Conservation (phyloP, 1,284 basidiomycete genomes). For the Austropuccinia psidii region DNA sequence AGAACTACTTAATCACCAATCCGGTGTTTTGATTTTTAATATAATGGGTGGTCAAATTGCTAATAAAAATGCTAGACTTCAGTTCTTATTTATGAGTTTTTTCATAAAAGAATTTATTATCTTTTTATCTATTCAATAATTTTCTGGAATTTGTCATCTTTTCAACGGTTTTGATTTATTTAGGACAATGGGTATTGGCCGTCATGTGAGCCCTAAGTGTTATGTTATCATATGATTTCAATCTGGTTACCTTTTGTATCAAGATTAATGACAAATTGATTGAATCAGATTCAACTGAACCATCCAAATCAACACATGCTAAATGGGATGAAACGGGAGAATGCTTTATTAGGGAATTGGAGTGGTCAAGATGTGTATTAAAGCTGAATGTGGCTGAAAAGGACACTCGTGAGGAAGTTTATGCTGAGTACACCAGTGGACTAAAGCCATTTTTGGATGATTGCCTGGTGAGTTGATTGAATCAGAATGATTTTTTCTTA, state of each 20-base stretch:
- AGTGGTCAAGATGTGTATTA: constrained; percentile 80
- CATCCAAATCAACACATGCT: constrained; percentile 64
- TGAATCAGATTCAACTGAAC: constrained; percentile 60
- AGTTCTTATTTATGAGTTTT: constrained; percentile 82
- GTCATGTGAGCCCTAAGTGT: constrained; percentile 48
- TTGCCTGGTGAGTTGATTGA: constrained; percentile 57
- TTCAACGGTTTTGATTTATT: neutral
- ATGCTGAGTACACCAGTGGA: constrained; percentile 71
- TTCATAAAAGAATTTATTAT: constrained; percentile 27
- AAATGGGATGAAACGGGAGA: constrained; percentile 91
- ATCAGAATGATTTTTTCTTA: constrained; percentile 48
- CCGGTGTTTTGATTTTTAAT: constrained; percentile 86
- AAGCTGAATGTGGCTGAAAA: constrained; percentile 51
- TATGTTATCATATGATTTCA: too few relatives aligned
- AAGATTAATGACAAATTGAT: neutral
- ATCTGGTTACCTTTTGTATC: neutral
- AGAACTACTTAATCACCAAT: constrained; percentile 44
- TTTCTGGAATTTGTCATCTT: neutral
- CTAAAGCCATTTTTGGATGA: constrained; percentile 69
- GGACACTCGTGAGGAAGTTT: constrained; percentile 69
- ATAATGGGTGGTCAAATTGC: constrained; percentile 67
- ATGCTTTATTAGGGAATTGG: constrained; percentile 88
- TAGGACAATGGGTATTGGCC: constrained; percentile 66
- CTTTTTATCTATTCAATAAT: neutral
- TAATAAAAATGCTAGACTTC: constrained; percentile 69